A percentile compares a stretch with the other conserved stretches of the same genome.
Evolutionary conservation across 2,329 filamentous ascomycete genomes (phyloP).

Genomic region (Coniochaeta sp.): DNA sequence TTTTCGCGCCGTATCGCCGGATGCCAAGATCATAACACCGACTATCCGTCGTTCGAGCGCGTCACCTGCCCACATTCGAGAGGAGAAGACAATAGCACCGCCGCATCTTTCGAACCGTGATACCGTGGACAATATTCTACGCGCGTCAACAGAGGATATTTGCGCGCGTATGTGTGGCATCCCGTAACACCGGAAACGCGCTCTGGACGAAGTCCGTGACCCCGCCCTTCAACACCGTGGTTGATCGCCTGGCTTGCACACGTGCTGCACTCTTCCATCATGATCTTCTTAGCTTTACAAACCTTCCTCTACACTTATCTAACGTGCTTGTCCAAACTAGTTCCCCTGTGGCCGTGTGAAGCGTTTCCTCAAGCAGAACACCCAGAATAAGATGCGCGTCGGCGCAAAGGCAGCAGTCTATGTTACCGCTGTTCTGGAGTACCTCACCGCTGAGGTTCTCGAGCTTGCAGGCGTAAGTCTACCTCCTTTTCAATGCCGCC

Average conservation of each 20-base stretch:
- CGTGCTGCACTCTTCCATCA: slow-evolving; percentile 4
- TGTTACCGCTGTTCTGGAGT: slow-evolving; percentile 95
- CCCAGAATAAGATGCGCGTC: slow-evolving; percentile 99
- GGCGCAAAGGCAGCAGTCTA: slow-evolving; percentile 98
- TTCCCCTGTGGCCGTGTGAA: slow-evolving; percentile 99
- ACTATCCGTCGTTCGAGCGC: not conserved
- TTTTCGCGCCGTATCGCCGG: not conserved
- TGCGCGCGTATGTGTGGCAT: not conserved
- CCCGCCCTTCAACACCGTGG: not conserved
- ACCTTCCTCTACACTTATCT: not conserved
- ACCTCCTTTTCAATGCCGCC: slow-evolving; percentile 1
- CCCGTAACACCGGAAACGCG: not conserved
- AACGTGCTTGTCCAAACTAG: slow-evolving; percentile 36
- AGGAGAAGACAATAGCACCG: not conserved
- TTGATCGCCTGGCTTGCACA: not conserved
- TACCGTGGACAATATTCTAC: not conserved
- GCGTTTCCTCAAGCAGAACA: slow-evolving; percentile 99
- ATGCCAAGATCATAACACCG: not conserved
- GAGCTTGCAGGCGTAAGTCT: slow-evolving; percentile 80
- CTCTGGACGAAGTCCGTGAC: not conserved
- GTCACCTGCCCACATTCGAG: not conserved
- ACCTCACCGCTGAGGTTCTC: slow-evolving; percentile 94
- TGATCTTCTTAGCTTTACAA: not conserved
- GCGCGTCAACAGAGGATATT: not conserved
- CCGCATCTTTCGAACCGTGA: not conserved